phyloP scores from a whole-genome alignment of 306 rosid species.

The Lathyrus oleraceus region DNA sequence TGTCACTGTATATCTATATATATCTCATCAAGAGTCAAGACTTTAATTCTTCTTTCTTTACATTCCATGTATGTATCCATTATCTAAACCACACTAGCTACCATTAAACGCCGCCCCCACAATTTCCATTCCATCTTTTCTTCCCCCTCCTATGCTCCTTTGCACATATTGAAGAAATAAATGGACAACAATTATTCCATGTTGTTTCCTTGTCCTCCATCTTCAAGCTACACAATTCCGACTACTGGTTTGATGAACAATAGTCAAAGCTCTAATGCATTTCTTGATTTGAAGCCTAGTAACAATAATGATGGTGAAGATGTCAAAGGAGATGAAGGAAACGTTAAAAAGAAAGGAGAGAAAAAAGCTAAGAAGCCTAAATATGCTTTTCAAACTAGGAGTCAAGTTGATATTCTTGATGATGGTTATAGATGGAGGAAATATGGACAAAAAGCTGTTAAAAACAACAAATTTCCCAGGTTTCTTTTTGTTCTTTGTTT shows the following conservation, averaged over 20 bases:
- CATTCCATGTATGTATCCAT: conserved; percentile 35
- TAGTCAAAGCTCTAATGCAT: conserved; percentile 45
- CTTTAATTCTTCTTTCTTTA: conserved; percentile 32
- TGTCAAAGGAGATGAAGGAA: conserved; percentile 5
- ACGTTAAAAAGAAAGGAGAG: conserved; percentile 45
- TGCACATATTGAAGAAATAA: background rate
- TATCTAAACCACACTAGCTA: conserved; percentile 12
- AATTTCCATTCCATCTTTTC: conserved; percentile 32
- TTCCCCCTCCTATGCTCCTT: background rate
- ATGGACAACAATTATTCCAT: conserved; percentile 55
- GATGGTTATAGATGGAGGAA: conserved; percentile 91
- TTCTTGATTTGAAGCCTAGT: conserved; percentile 39
- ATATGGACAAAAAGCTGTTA: conserved; percentile 83
- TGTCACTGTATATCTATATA: conserved; percentile 21
- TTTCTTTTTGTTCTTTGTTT: background rate
- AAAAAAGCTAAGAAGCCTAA: conserved; percentile 55
- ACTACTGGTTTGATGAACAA: background rate
- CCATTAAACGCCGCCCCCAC: conserved; percentile 50
- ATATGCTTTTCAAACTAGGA: conserved; percentile 74
- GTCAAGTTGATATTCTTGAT: conserved; percentile 81
- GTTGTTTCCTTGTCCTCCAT: conserved; percentile 56
- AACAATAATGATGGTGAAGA: background rate
- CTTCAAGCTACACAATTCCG: conserved; percentile 37
- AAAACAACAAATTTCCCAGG: conserved; percentile 84
- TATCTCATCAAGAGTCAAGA: conserved; percentile 3